Base-by-base conservation (phyloP, 2,329 filamentous ascomycete species). In the Trichoderma breve region DNA sequence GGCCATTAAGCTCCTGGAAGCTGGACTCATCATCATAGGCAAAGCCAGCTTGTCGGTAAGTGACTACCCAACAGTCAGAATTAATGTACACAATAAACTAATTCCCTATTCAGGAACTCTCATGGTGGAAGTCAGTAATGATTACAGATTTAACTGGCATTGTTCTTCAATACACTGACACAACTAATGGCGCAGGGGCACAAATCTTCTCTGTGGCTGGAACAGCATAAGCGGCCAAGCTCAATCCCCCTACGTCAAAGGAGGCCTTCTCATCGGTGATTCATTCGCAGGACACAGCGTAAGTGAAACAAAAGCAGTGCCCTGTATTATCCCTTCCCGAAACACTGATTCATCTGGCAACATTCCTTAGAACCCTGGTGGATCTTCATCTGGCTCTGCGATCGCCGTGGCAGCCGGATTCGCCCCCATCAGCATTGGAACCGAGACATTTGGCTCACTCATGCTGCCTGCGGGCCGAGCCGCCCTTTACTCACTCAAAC, bases 391-490 rank as follows among this genome's bases (percentile, higher is more conserved):
- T 3, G 88, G 88, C 11, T 86, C 84, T 24, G 84, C 84, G 7
- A 86, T 90, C 8, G 85, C 82, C 12, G 88, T 90, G 6, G 86
- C 83, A 3, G 84, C 86, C 0, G 81, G 82, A 1, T 81, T 89
- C 4, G 85, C 87, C 3, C 84, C 86, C 0, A 88, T 90, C 74
- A 84, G 87, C 2, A 79, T 91, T 1, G 88, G 83, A 7, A 89
- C 87, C 1, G 87, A 89, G 74, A 89, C 87, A 6, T 87, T 86
- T 2, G 87, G 87, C 81, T 74, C 74, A 8, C 67, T 75, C 18
- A 70, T 72, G 24, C n/a, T 65, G 34, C 74, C 74, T 30, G 51
- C 61, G 34, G 71, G 58, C 8, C 61, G 74, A 28, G 66, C 73
- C 15, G 71, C 70, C 9, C 58, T 74, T 12, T 75, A 72, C 30